phyloP scores from a whole-genome alignment of 495 filamentous ascomycete genomes.

The Aspergillus steynii region DNA sequence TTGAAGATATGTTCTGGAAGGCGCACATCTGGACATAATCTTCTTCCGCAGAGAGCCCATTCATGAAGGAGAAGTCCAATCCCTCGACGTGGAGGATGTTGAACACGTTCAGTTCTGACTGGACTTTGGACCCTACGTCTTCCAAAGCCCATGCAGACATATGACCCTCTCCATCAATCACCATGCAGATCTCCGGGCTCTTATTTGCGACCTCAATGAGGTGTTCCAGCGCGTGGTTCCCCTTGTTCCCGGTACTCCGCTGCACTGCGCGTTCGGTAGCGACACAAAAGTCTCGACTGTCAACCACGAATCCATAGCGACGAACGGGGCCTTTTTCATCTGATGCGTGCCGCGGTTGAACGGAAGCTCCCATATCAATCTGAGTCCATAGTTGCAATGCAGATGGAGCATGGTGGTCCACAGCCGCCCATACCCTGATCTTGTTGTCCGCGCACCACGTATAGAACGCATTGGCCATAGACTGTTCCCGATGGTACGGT shows the following conservation, averaged over 20 bases:
- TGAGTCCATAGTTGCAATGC: constrained; percentile 78
- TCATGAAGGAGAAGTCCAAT: constrained; percentile 64
- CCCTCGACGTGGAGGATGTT: constrained; percentile 83
- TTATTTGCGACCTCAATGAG: constrained; percentile 83
- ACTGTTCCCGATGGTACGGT: constrained; percentile 73
- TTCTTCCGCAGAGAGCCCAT: constrained; percentile 38
- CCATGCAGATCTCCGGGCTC: constrained; percentile 82
- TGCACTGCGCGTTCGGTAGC: constrained; percentile 78
- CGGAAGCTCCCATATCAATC: constrained; percentile 73
- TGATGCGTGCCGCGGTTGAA: constrained; percentile 58
- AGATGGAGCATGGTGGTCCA: constrained; percentile 70
- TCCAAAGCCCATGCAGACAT: constrained; percentile 97
- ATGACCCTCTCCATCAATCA: constrained; percentile 78
- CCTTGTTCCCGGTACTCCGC: constrained; percentile 56
- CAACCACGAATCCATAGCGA: constrained; percentile 80
- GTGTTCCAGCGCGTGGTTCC: constrained; percentile 74
- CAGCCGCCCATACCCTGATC: constrained; percentile 79
- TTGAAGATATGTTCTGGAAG: constrained; percentile 62
- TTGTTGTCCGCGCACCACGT: constrained; percentile 85
- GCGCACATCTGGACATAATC: constrained; percentile 71
- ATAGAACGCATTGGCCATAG: constrained; percentile 86
- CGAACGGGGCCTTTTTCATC: constrained; percentile 33
- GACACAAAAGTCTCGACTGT: constrained; percentile 74
- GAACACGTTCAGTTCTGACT: constrained; percentile 71
- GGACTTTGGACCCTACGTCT: constrained; percentile 75